Conservation (phyloP, 2,329 filamentous ascomycete species). For the Trichoderma sp. region DNA sequence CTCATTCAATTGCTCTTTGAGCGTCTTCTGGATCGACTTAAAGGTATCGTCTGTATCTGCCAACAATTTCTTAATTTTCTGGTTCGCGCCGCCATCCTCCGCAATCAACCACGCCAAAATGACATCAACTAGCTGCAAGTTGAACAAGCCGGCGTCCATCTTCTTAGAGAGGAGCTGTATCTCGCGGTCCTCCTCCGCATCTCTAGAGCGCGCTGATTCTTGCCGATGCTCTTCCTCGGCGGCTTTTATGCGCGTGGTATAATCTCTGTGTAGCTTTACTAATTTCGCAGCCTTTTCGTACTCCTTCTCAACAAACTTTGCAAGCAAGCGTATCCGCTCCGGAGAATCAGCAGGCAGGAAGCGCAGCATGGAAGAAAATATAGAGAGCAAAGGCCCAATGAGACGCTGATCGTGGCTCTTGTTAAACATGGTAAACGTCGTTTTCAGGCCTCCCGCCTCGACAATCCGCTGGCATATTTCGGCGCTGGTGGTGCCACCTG, state of each 20-base stretch:
- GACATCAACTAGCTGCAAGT: constrained; percentile 79
- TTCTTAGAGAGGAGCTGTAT: constrained; percentile 73
- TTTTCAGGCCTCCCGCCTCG: constrained; percentile 81
- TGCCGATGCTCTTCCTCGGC: constrained; percentile 51
- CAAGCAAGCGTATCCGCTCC: constrained; percentile 77
- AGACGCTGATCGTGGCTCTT: constrained; percentile 71
- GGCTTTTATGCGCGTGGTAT: constrained; percentile 62
- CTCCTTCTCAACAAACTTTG: constrained; percentile 94
- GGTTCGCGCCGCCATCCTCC: constrained; percentile 76
- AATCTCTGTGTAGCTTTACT: constrained; percentile 70
- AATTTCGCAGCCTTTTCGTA: constrained; percentile 82
- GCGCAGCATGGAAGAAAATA: constrained; percentile 81
- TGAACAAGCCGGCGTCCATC: constrained; percentile 83
- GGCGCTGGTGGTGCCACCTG: constrained; percentile 48
- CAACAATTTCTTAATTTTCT: constrained; percentile 63
- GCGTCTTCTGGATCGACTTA: constrained; percentile 61
- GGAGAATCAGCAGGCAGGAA: constrained; percentile 76
- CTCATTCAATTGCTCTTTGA: constrained; percentile 61
- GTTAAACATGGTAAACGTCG: constrained; percentile 84
- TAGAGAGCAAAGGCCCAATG: constrained; percentile 78
- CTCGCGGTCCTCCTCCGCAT: constrained; percentile 53
- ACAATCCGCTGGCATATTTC: constrained; percentile 75
- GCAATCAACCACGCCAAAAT: constrained; percentile 88
- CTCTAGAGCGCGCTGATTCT: constrained; percentile 22
- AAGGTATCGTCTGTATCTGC: constrained; percentile 69